These are phyloP conservation scores for Dimargaris verticillata DNA, from an alignment of 192 early-diverging fungal species.

Conservation along the genomic window DNA sequence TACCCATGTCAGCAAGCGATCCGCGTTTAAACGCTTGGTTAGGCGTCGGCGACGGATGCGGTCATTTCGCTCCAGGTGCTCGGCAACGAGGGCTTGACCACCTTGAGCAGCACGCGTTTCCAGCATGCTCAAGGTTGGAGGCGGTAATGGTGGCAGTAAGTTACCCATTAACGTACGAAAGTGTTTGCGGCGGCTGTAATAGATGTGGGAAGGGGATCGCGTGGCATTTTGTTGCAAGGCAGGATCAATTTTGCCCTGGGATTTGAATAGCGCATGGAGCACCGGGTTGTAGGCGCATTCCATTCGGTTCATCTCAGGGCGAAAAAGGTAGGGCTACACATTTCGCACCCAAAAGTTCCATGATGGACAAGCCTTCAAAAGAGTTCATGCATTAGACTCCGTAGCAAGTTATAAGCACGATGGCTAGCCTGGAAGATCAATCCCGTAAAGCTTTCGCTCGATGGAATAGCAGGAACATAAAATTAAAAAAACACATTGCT, in stretches of 20 bases:
- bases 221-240: neutral
- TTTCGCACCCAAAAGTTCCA: no score
- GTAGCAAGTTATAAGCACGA: no score
- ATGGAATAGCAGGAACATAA: no score
- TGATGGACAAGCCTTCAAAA: no score
- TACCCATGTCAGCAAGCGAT: no score
- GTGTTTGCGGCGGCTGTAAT: neutral
- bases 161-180: neutral
- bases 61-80: neutral
- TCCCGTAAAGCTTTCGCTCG: no score
- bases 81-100: neutral
- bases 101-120: neutral
- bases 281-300: neutral
- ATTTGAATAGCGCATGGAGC: neutral
- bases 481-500: no score
- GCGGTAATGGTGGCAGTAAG: neutral
- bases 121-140: neutral
- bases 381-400: no score
- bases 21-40: neutral
- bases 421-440: no score
- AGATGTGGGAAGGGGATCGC: neutral
- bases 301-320: constrained; percentile 7
- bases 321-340: constrained; percentile 19
- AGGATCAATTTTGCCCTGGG: neutral
- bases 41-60: neutral